phyloP scores from a whole-genome alignment of 208 protist genomes.

The Wallacemonas collosoma region DNA sequence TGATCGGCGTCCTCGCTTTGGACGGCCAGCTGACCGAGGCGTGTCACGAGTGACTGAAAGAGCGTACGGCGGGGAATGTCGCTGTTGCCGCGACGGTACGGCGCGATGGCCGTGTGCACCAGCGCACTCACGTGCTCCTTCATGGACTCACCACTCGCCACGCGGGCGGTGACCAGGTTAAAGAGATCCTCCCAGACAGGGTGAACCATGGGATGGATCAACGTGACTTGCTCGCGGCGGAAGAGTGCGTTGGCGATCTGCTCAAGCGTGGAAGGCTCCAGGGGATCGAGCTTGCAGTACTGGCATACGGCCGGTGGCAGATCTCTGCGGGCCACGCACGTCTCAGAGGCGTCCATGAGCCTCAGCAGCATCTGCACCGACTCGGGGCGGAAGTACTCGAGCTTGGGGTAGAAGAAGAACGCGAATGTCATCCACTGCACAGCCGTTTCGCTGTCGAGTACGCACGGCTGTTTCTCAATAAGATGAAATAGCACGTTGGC shows the following conservation, averaged over 20 bases:
- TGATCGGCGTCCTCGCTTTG: slow-evolving; percentile 67
- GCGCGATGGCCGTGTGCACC: slow-evolving; percentile 82
- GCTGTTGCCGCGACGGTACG: slow-evolving; percentile 81
- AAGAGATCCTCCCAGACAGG: slow-evolving; percentile 89
- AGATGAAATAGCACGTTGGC: slow-evolving; percentile 73
- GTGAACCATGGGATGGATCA: slow-evolving; percentile 86
- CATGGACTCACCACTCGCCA: slow-evolving; percentile 78
- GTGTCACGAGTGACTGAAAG: slow-evolving; percentile 77
- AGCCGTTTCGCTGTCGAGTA: slow-evolving; percentile 54
- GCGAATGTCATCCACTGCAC: slow-evolving; percentile 77
- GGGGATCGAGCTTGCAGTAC: slow-evolving; percentile 64
- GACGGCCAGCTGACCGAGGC: slow-evolving; percentile 80
- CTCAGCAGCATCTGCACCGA: slow-evolving; percentile 80
- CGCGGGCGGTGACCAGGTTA: slow-evolving; percentile 62
- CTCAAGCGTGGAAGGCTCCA: slow-evolving; percentile 76
- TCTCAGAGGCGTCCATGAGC: slow-evolving; percentile 50
- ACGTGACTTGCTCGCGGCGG: slow-evolving; percentile 85
- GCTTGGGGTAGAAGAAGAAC: slow-evolving; percentile 88
- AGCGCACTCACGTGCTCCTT: slow-evolving; percentile 86
- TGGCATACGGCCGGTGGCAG: slow-evolving; percentile 44
- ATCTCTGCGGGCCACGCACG: slow-evolving; percentile 12
- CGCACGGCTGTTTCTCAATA: slow-evolving; percentile 24
- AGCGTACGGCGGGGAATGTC: slow-evolving; percentile 73
- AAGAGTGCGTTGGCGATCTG: slow-evolving; percentile 86
- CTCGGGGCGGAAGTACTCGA: slow-evolving; percentile 90